Evolutionary conservation across 805 yeast species (phyloP), one percentile per base, ranked within the genome.

Genomic region (Kockiozyma suomiensis): DNA sequence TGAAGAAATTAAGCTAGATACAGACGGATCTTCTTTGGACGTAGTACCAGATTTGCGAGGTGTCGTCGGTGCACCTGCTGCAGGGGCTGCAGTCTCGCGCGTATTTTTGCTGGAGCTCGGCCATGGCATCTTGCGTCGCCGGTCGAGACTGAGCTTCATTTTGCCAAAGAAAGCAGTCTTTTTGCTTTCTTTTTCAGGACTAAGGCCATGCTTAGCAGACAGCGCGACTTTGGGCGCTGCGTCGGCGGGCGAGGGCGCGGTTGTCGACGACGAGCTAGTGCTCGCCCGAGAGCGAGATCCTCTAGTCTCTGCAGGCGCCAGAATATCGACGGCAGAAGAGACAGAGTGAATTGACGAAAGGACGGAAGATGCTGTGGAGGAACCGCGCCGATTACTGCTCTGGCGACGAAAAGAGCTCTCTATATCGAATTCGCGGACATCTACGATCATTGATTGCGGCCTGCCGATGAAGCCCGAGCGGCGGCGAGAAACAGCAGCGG

Each of bases 371-470:
- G 38, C 35, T 26, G 54, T 30, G 7, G 47, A 32, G 19, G 54
- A 42, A 19, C 26, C 5, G 23, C 32, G 43, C 7, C 26, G 35
- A n/a, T 25, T 2, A 26, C 23, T 23, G 40, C 50, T 47, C 28
- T 47, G 52, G 32, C 49, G 56, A 6, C 48, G 56, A 38, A 42
- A 40, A 19, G 45, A 4, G 40, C 25, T 19, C 15, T 52, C 50
- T 50, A 35, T 40, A 33, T 45, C 37, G 35, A 42, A 53, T 26
- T 45, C 42, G 26, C 42, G 35, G 28, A 25, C 30, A 46, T 55
- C 59, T 28, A 59, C 41, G 30, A 56, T n/a, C 56, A 60, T 43
- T 23, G 64, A 60, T 51, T 56, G 53, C 26, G 64, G 64, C 6
- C 64, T 30, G 19, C 55, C 61, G 25, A 54, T 45, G 35, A 50